Conservation (phyloP, 2,329 filamentous ascomycete genomes). For the Zelopaecilomyces penicillatus region DNA sequence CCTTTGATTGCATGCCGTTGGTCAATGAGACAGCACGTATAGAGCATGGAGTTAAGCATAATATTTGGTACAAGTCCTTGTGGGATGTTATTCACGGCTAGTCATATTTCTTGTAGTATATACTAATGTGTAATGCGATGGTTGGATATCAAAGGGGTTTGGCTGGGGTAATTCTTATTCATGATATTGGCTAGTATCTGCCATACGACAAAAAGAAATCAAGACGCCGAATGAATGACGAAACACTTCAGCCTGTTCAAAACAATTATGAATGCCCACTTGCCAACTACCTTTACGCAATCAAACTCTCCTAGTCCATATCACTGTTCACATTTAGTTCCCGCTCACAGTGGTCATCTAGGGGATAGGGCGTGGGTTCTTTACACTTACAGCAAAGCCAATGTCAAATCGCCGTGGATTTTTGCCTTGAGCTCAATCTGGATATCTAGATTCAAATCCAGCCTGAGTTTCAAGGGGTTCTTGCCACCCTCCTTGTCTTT, state of each 20-base stretch:
- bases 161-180: too few species aligned
- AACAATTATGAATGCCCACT: too few species aligned
- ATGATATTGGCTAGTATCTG: too few species aligned
- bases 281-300: too few species aligned
- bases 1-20: slow-evolving; percentile 27
- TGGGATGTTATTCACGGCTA: slow-evolving; percentile 9
- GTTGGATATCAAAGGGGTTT: too few species aligned
- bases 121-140: too few species aligned
- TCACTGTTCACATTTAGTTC: slow-evolving; percentile 4
- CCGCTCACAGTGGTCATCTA: background rate
- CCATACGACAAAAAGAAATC: too few species aligned
- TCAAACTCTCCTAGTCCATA: slow-evolving; percentile 6
- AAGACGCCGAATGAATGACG: too few species aligned
- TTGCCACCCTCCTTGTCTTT: slow-evolving; percentile 25
- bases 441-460: slow-evolving; percentile 70
- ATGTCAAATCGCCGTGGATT: slow-evolving; percentile 68
- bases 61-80: slow-evolving; percentile 10
- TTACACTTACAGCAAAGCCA: slow-evolving; percentile 56
- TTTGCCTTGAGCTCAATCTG: slow-evolving; percentile 74
- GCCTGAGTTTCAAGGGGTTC: slow-evolving; percentile 55
- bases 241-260: too few species aligned
- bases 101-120: background rate
- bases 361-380: background rate
- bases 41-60: slow-evolving; percentile 19
- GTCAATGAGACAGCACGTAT: slow-evolving; percentile 24